phyloP scores from a whole-genome alignment of 352 stramenopile genomes.

The Thraustochytrium sp. region DNA sequence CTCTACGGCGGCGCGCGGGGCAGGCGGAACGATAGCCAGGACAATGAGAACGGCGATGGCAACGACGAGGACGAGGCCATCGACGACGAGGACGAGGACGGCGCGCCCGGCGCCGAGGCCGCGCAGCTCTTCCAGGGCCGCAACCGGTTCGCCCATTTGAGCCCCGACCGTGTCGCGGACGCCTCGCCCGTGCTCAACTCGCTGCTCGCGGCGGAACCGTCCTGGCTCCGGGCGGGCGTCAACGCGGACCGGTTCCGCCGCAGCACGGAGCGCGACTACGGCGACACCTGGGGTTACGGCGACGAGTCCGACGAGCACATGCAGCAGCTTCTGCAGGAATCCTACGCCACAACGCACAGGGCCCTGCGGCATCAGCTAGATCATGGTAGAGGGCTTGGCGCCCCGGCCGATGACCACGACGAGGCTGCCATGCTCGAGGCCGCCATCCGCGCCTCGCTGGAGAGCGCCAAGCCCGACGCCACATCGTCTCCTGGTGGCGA shows the following conservation, averaged over 20 bases:
- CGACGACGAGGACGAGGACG: background rate
- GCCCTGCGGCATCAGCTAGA: background rate
- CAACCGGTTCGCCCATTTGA: background rate
- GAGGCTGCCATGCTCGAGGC: slow-evolving; percentile 11
- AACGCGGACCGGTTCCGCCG: background rate
- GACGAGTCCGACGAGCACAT: slow-evolving; percentile 23
- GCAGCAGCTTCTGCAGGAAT: slow-evolving; percentile 11
- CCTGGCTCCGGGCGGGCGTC: background rate
- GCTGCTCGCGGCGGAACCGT: background rate
- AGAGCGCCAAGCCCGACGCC: background rate
- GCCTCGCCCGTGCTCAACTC: background rate
- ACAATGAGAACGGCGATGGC: background rate
- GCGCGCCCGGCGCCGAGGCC: background rate
- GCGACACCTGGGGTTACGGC: background rate
- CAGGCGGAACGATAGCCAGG: background rate
- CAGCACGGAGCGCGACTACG: background rate
- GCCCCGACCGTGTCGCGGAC: background rate
- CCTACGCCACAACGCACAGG: background rate
- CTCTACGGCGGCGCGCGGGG: background rate
- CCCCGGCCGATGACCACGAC: background rate
- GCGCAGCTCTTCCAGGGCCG: background rate
- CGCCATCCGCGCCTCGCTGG: slow-evolving; percentile 6
- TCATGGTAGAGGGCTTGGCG: background rate
- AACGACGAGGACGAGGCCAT: no score
- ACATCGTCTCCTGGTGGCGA: background rate